Base-by-base conservation (phyloP, 257 asterid genomes). In the Jacaranda mimosifolia region DNA sequence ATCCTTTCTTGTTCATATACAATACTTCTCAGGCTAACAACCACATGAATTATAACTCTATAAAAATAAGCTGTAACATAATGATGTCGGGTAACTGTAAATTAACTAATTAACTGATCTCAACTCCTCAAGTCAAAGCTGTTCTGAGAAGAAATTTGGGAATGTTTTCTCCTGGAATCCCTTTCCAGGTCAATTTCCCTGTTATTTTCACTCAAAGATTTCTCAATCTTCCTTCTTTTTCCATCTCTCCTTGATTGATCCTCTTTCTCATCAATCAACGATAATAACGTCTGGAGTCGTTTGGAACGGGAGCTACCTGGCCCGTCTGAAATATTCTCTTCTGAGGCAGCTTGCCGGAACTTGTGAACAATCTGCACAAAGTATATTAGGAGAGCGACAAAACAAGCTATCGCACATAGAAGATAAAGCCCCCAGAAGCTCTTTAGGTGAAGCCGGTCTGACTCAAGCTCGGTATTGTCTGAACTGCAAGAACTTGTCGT, bases 381-480 rank as follows among this genome's bases (percentile, higher is more conserved):
- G 80, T 89, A 89, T 77, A 91, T 77, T 3, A 88, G 3, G 56
- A 95, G 92, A 46, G 99, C 98, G 14, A 81, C 4, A 59, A 84
- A 71, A 83, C 97, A 93, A 21, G 98, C 96, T 68, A 89, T 68
- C n/a, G 94, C 97, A 35, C 89, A 85, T 11, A 92, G 78, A 38
- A 92, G 89, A 73, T 88, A 94, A 1, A 94, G 94, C n/a, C 87
- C 97, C 96, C 91, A 83, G 76, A 94, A 94, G 80, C 97, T 92
- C 80, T 85, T 86, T 21, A 92, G 84, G 49, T 91, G 91, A 64
- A 90, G 97, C 48, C 81, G 94, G 48, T 88, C 85, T 0, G 93
- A 87, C n/a, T 86, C 94, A 0, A 88, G 78, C 81, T 83, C 89
- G 4, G 82, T 75, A 62, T 88, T 88, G 19, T 83, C 90, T 11